Base-by-base conservation (phyloP, 805 yeast genomes). In the Wickerhamiella siamensis region DNA sequence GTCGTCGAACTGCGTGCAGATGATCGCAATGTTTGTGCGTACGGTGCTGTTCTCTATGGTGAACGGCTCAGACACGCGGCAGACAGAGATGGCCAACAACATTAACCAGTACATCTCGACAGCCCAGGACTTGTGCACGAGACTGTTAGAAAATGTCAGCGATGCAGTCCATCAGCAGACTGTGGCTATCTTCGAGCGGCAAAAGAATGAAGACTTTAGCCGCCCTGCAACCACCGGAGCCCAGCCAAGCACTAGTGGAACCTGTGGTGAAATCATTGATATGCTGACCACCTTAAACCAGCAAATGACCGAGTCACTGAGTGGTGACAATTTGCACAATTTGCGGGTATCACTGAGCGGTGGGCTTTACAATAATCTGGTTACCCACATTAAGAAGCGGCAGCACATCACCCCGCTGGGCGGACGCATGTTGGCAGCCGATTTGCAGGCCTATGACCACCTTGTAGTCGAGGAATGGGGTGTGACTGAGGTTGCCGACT, bases 361-460 rank as follows among this genome's bases (percentile, higher is more conserved):
- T 42, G 68, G 67, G 19, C 64, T 80, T 32, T 69, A 79, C 50
- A 67, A 67, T 21, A 65, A 73, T 35, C 61, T 88, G 37, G 63
- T 83, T 50, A 72, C 68, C 21, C 95, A 87, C 56, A 78, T 79
- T 57, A 76, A 77, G 46, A 80, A 77, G 52, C 82, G 74, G 56
- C 75, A 73, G 33, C 10, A 24, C 29, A 83, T 87, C 48, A 81
- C 75, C 51, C 75, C 84, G 1, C 73, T 77, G 5, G 97, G 96
- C 41, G 95, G 94, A 24, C 68, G 79, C 46, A 74, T 80, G 12
- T 71, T 83, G 12, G 82, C 94, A 0, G 81, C 79, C 52, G 96
- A 87, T 60, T 75, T 82, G 5, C 79, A 81, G 31, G 72, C 81
- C 36, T 83, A 79, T 54, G 88, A 83, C 57, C 66, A 72, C 14